These are phyloP conservation scores for Zygoascus meyerae DNA, from an alignment of 1,139 yeast species.

Conservation along the genomic window DNA sequence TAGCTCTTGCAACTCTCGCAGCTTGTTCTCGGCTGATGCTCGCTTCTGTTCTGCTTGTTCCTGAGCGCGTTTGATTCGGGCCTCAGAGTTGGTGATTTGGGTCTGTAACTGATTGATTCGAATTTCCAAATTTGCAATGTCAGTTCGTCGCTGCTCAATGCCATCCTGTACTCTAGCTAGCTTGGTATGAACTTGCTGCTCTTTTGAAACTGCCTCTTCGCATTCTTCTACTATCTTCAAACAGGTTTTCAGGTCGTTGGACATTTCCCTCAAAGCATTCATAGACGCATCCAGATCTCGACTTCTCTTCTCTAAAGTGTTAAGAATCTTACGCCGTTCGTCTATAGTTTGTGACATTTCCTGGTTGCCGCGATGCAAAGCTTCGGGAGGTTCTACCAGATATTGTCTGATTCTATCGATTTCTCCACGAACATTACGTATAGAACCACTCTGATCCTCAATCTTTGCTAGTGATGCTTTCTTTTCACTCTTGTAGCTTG, in stretches of 20 bases:
- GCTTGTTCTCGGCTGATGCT: slow-evolving; percentile 41
- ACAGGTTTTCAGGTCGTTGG: slow-evolving; percentile 49
- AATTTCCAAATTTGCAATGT: slow-evolving; percentile 46
- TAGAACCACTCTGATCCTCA: slow-evolving; percentile 49
- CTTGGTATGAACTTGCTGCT: slow-evolving; percentile 41
- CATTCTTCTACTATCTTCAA: slow-evolving; percentile 55
- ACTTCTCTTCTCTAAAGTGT: slow-evolving; percentile 44
- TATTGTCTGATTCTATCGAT: slow-evolving; percentile 56
- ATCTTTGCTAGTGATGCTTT: slow-evolving; percentile 48
- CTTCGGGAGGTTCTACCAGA: slow-evolving; percentile 56
- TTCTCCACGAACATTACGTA: slow-evolving; percentile 53
- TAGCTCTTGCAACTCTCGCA: slow-evolving; percentile 43
- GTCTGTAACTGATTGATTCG: slow-evolving; percentile 46
- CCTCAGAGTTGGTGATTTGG: slow-evolving; percentile 50
- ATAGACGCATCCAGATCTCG: slow-evolving; percentile 50
- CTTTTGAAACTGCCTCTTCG: slow-evolving; percentile 45
- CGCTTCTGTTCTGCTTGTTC: slow-evolving; percentile 47
- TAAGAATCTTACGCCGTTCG: slow-evolving; percentile 39
- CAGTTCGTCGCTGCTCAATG: slow-evolving; percentile 42
- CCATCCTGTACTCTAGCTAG: slow-evolving; percentile 43
- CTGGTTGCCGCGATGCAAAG: slow-evolving; percentile 48
- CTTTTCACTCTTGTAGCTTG: slow-evolving; percentile 60
- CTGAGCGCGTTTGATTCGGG: slow-evolving; percentile 47
- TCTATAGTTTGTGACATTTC: slow-evolving; percentile 50
- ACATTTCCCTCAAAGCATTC: slow-evolving; percentile 54